phyloP scores from a whole-genome alignment of 2,329 filamentous ascomycete species.

The Pseudogymnoascus sp. region DNA sequence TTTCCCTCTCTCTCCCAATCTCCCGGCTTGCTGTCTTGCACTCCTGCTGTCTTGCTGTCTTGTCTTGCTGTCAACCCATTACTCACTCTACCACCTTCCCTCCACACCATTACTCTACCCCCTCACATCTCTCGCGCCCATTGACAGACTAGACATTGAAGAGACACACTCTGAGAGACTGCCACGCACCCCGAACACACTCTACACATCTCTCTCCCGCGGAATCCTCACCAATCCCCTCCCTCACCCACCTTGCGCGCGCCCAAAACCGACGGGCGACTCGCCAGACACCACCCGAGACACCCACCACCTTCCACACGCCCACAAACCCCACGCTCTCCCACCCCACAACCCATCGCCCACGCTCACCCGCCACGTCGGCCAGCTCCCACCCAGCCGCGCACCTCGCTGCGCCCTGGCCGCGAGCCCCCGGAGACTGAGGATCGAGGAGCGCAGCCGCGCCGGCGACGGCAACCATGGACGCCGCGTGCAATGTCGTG shows the following conservation, averaged over 20 bases:
- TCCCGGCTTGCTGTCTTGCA: neutral
- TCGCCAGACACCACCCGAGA: neutral
- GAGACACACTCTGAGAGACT: neutral
- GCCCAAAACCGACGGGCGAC: neutral
- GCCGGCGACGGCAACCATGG: constrained; percentile 24
- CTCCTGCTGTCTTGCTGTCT: neutral
- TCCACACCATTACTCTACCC: neutral
- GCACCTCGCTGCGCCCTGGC: neutral
- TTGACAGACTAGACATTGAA: neutral
- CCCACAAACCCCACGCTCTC: neutral
- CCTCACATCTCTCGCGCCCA: neutral
- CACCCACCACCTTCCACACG: neutral
- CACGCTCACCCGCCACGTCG: neutral
- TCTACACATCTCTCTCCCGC: neutral
- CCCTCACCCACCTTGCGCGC: neutral
- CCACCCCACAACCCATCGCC: neutral
- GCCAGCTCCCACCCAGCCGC: neutral
- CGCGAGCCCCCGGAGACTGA: neutral
- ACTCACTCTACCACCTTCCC: neutral
- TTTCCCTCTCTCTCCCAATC: neutral
- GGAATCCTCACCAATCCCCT: neutral
- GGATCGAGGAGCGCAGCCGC: neutral
- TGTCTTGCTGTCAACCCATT: neutral
- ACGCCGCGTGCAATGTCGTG: constrained; percentile 37
- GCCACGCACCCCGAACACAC: neutral